A percentile compares a stretch with the other conserved stretches of the same genome.
phyloP scores from a whole-genome alignment of 1,139 yeast genomes.

The Nakaseomyces kungkrabaensis region DNA sequence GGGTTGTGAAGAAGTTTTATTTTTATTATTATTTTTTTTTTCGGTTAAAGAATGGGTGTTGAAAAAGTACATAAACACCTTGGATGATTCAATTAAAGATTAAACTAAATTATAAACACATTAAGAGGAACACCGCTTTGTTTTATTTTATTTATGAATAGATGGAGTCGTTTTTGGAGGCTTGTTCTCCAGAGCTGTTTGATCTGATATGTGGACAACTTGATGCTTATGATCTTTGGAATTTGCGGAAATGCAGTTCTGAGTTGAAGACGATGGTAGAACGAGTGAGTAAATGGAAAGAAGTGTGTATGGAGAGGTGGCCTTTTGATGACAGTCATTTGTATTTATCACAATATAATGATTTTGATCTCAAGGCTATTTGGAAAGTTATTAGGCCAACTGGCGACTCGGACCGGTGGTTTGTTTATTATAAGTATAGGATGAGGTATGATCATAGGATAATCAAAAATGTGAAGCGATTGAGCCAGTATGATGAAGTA shows the following conservation, averaged over 20 bases:
- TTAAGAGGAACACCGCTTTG: background rate
- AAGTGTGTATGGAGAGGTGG: background rate
- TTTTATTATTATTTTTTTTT: too few species aligned
- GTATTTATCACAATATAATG: background rate
- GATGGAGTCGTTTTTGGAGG: constrained; percentile 1
- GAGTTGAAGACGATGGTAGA: background rate
- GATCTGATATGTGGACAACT: background rate
- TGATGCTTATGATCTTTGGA: background rate
- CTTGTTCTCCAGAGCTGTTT: background rate
- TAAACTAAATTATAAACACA: too few species aligned
- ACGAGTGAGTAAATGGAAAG: background rate
- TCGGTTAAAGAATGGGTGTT: too few species aligned
- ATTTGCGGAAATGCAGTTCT: background rate
- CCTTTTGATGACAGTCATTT: background rate
- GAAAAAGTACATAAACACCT: too few species aligned
- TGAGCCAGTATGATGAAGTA: background rate
- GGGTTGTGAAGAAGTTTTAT: too few species aligned
- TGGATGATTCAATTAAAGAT: too few species aligned
- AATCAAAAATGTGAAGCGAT: background rate
- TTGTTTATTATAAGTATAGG: constrained; percentile 12
- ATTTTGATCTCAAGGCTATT: background rate
- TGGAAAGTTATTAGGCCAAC: background rate
- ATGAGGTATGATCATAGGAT: constrained; percentile 5
- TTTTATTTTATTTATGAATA: background rate
- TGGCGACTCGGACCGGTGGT: constrained; percentile 10